Conservation (phyloP, 495 filamentous ascomycete genomes). For the Lophiotrema nucula region DNA sequence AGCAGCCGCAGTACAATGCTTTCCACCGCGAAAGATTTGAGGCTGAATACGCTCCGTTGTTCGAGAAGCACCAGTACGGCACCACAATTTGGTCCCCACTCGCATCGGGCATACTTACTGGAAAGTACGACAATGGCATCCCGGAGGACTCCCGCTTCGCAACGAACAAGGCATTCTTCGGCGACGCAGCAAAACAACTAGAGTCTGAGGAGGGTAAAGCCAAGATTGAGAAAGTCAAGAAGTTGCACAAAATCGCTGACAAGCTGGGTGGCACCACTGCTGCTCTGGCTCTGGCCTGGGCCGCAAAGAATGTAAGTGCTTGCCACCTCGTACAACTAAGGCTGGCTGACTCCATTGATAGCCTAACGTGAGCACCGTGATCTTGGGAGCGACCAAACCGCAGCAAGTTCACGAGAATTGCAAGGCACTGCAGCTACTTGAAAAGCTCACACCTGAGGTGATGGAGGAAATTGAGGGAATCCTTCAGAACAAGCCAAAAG, state of each 20-base stretch:
- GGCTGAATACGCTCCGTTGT: slow-evolving; percentile 45
- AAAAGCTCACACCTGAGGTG: slow-evolving; percentile 44
- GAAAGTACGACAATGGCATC: slow-evolving; percentile 48
- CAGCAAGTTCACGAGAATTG: slow-evolving; percentile 46
- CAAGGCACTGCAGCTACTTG: slow-evolving; percentile 40
- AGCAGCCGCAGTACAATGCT: slow-evolving; percentile 60
- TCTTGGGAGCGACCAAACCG: slow-evolving; percentile 43
- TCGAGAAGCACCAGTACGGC: slow-evolving; percentile 44
- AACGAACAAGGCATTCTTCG: slow-evolving; percentile 41
- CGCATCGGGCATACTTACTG: slow-evolving; percentile 44
- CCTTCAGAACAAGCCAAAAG: slow-evolving; percentile 43
- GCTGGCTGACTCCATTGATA: slow-evolving; percentile 3
- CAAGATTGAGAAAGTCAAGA: slow-evolving; percentile 46
- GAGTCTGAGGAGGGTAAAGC: slow-evolving; percentile 42
- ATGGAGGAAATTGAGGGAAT: slow-evolving; percentile 47
- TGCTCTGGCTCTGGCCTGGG: slow-evolving; percentile 43
- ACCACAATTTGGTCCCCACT: slow-evolving; percentile 47
- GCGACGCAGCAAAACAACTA: slow-evolving; percentile 35
- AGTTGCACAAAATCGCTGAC: slow-evolving; percentile 43
- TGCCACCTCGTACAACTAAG: neutral
- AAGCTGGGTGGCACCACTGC: slow-evolving; percentile 40
- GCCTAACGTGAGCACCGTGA: slow-evolving; percentile 45
- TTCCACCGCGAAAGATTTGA: slow-evolving; percentile 56
- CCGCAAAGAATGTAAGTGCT: slow-evolving; percentile 42
- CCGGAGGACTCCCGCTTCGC: slow-evolving; percentile 45